Conservation (phyloP, 225 moss, liverwort and hornwort genomes). For the Bryoerythrophyllum caledonicum region DNA sequence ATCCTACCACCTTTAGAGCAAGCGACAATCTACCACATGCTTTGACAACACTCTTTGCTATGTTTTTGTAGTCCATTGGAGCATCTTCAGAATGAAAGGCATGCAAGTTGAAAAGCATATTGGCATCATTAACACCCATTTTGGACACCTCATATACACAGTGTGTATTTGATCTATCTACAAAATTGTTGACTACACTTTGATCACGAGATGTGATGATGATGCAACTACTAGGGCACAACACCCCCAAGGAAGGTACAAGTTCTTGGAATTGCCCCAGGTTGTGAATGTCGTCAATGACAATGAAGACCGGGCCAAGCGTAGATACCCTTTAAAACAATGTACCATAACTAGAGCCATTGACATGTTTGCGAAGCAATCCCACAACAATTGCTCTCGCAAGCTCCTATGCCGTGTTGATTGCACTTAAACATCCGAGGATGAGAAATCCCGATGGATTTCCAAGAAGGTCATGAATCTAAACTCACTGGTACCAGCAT, state of each 20-base stretch:
- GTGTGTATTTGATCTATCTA: too few species aligned
- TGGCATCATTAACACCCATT: background rate
- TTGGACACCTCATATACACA: background rate
- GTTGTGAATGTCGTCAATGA: background rate
- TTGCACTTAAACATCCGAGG: background rate
- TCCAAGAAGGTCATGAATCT: background rate
- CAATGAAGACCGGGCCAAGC: background rate
- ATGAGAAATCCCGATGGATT: background rate
- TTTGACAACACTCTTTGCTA: background rate
- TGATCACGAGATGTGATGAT: background rate
- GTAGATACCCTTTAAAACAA: background rate
- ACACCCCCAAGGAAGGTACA: background rate
- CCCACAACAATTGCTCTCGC: background rate
- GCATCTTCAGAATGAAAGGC: background rate
- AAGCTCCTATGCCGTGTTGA: background rate
- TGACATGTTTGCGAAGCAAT: background rate
- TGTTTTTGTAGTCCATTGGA: background rate
- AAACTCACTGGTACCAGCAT: background rate
- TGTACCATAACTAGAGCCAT: background rate
- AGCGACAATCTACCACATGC: background rate
- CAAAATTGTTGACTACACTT: background rate
- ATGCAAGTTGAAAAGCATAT: background rate
- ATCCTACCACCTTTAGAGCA: background rate
- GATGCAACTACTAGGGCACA: background rate
- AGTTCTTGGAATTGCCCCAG: background rate